Base-by-base conservation (phyloP, 495 filamentous ascomycete species). In the Aspergillus egyptiacus region DNA sequence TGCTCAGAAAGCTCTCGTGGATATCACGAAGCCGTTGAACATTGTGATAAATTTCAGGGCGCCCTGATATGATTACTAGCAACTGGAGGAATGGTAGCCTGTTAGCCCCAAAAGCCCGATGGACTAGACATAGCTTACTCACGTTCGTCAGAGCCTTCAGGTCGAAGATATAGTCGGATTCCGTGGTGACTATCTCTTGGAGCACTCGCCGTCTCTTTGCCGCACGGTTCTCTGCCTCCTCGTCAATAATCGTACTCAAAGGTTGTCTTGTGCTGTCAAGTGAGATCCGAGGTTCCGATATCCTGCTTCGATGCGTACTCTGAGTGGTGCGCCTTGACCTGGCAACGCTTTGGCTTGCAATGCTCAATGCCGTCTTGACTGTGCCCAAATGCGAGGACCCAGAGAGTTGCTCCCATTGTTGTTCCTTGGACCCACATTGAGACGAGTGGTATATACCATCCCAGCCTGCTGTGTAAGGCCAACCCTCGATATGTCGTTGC, bases 161-260 rank as follows among this genome's bases (percentile, higher is more conserved):
- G 52, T 95, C 91, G 14, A 79, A 80, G 46, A 96, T 79, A 67
- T 97, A 97, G 55, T 86, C 83, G 58, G 91, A 85, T 65, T 97
- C 93, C 0, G 89, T 91, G 34, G 65, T 76, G 43, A 96, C 75
- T 15, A 98, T 68, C 63, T 98, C 93, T 54, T 88, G 86, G 32
- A 97, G 61, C 15, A 91, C 81, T 47, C 80, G 79, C 8, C 87
- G 82, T 42, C 93, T 77, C 55, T 89, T 84, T 32, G 84, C 58
- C 10, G 89, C 76, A 18, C 93, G 76, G 43, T 78, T 76, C 34
- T 78, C 78, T 19, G 85, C 83, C n/a, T 72, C 83, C 46, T 85
- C 77, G 56, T 96, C 89, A 24, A 82, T 63, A 10, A n/a, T 71
- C 59, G 40, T 70, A 33, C 70, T 78, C 30, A 76, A 63, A 6